Conservation (phyloP, 2,329 filamentous ascomycete genomes). For the Incumbomyces lentus region DNA sequence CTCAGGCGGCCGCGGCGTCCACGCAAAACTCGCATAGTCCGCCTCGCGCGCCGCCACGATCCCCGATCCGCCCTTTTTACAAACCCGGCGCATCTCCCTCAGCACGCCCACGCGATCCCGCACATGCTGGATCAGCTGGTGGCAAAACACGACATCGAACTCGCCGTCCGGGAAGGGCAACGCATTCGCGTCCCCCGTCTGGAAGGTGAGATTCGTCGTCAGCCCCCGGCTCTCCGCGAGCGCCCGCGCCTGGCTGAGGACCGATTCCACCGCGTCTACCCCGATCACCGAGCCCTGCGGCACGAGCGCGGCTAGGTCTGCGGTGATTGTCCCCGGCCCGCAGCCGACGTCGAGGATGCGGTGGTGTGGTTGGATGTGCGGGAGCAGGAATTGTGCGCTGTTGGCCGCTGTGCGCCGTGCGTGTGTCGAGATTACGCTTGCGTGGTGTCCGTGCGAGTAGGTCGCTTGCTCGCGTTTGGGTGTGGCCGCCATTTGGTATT, state of each 20-base stretch:
- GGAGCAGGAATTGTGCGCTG: conserved; percentile 31
- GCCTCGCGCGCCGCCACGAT: conserved; percentile 39
- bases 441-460: conserved; percentile 32
- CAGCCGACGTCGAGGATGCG: conserved; percentile 35
- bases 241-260: conserved; percentile 25
- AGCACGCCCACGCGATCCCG: conserved; percentile 41
- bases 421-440: conserved; percentile 28
- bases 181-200: conserved; percentile 30
- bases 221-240: conserved; percentile 24
- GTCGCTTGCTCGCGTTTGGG: conserved; percentile 15
- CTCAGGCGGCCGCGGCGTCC: conserved; percentile 23
- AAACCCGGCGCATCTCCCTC: conserved; percentile 45
- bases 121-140: conserved; percentile 50
- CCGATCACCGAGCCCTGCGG: conserved; percentile 31
- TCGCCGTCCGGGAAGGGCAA: conserved; percentile 35
- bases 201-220: conserved; percentile 22
- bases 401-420: conserved; percentile 26
- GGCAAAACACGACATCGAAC: conserved; percentile 52
- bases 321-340: conserved; percentile 35
- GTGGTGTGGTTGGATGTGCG: conserved; percentile 27
- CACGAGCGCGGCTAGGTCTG: conserved; percentile 29
- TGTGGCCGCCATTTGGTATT: too few species aligned
- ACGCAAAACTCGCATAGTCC: conserved; percentile 23
- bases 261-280: conserved; percentile 23
- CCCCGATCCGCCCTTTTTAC: conserved; percentile 37